Conservation (phyloP, 2,329 filamentous ascomycete species). For the Corynespora cassiicola region DNA sequence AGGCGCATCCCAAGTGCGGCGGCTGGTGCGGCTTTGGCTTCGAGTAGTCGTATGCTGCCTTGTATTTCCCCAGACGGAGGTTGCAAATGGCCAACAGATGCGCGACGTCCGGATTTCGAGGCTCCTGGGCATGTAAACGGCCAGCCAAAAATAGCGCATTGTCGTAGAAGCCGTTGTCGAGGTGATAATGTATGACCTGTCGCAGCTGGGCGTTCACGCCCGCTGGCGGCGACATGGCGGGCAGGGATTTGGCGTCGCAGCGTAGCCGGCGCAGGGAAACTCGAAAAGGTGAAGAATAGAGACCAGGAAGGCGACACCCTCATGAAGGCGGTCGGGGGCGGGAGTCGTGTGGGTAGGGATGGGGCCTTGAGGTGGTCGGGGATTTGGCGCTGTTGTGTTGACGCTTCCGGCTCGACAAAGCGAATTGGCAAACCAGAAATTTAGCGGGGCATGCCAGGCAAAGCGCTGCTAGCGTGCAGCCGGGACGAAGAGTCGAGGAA, state of each 20-base stretch:
- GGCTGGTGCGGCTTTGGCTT: slow-evolving; percentile 74
- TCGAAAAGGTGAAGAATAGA: slow-evolving; percentile 10
- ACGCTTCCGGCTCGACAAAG: slow-evolving; percentile 45
- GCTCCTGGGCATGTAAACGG: slow-evolving; percentile 82
- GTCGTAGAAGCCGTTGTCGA: slow-evolving; percentile 88
- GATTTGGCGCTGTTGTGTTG: slow-evolving; percentile 28
- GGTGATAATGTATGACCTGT: slow-evolving; percentile 72
- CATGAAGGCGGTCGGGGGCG: slow-evolving; percentile 32
- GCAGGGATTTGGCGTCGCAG: slow-evolving; percentile 16
- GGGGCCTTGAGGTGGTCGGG: slow-evolving; percentile 23
- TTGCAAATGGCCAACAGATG: slow-evolving; percentile 88
- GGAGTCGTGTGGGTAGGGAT: slow-evolving; percentile 5
- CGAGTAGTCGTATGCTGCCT: slow-evolving; percentile 84
- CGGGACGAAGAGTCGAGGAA: slow-evolving; percentile 11
- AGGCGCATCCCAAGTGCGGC: slow-evolving; percentile 83
- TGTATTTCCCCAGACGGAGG: slow-evolving; percentile 79
- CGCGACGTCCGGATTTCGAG: slow-evolving; percentile 77
- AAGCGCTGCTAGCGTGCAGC: slow-evolving; percentile 14
- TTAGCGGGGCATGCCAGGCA: slow-evolving; percentile 21
- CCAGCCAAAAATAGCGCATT: slow-evolving; percentile 95
- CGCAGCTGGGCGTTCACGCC: slow-evolving; percentile 67
- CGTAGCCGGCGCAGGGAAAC: slow-evolving; percentile 7
- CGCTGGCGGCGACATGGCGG: slow-evolving; percentile 63
- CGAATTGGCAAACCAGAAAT: slow-evolving; percentile 41
- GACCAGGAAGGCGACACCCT: slow-evolving; percentile 19